A percentile compares a stretch with the other conserved stretches of the same genome.
Evolutionary conservation across 768 basidiomycete species (phyloP).

Genomic region (Pseudohyphozyma bogoriensis): DNA sequence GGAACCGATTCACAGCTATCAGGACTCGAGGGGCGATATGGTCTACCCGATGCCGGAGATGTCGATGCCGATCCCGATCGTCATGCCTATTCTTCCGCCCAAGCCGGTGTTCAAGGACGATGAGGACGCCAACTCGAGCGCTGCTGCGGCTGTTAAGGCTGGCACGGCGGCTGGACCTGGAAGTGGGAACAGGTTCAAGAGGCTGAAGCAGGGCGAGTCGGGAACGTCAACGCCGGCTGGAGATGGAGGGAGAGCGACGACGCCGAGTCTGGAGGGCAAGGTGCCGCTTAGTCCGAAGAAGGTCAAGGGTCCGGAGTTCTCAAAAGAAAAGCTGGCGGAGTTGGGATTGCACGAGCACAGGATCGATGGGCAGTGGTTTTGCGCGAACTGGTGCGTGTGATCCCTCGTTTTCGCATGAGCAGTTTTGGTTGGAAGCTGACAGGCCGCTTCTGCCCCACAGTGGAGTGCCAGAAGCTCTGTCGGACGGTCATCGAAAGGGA

Average conservation of each 20-base stretch:
- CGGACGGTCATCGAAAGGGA: slow-evolving; percentile 75
- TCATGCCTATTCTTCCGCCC: slow-evolving; percentile 12
- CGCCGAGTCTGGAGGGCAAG: not conserved
- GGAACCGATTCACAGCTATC: slow-evolving; percentile 41
- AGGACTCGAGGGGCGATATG: slow-evolving; percentile 22
- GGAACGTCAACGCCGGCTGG: slow-evolving; percentile 3
- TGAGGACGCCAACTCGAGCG: too few relatives aligned
- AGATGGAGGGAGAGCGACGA: slow-evolving; percentile 3
- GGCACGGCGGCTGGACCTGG: not conserved
- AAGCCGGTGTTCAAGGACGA: too few relatives aligned
- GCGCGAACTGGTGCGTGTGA: slow-evolving; percentile 52
- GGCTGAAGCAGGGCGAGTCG: slow-evolving; percentile 5
- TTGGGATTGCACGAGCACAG: slow-evolving; percentile 43
- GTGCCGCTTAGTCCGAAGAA: not conserved
- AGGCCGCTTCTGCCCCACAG: not conserved
- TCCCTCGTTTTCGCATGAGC: not conserved
- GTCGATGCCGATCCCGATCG: slow-evolving; percentile 33
- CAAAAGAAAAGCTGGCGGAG: slow-evolving; percentile 3
- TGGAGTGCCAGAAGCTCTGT: slow-evolving; percentile 77
- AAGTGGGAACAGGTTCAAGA: not conserved
- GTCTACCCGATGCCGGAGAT: slow-evolving; percentile 32
- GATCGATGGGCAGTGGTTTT: slow-evolving; percentile 84
- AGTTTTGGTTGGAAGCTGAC: slow-evolving; percentile 40
- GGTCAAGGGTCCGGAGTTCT: not conserved
- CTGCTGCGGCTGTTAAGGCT: slow-evolving; percentile 65